Evolutionary conservation across 169 alveolate genomes (phyloP), one percentile per base, ranked within the genome.

Genomic region (Eimeria tenella): DNA sequence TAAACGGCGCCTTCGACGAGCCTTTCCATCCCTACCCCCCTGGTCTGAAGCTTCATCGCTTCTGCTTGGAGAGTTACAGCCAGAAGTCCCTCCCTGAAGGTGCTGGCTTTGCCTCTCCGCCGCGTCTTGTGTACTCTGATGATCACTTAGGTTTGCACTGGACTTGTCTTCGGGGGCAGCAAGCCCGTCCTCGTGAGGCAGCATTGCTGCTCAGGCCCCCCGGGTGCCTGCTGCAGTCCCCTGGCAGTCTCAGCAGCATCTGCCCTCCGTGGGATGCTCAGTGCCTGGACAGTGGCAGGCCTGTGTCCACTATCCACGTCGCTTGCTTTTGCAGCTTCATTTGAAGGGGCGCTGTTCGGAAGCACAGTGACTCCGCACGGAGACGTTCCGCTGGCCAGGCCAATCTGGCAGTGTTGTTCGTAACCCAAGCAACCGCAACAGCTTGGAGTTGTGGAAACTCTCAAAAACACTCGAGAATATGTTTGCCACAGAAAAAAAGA

Each of bases 171-270:
- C 75, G 62, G 92, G 92, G 55, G 79, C 92, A 84, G 63, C 79
- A 15, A 62, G 77, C 79, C 81, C 92, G 52, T 50, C 81, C 68
- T 62, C 92, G 81, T 60, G 92, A 84, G 92, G 31, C 92, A 62
- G 92, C 92, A 84, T 84, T 84, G 92, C 68, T 84, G 79, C 92
- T 73, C 81, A 42, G 92, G 81, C 81, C 92, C 81, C 77, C 81
- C 92, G 58, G 92, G 92, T 60, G 81, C 92, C 92, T 42, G 92
- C 77, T 42, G 92, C 92, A 53, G 63, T 31, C 60, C 65, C 75
- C 62, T 10, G n/a, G 42, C 79, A 62, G 75, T 31, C 9, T 31
- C 92, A 60, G 81, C 92, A 84, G 92, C 92, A 84, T 84, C 92
- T 84, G 92, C 81, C 65, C 11, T 21, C 55, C 42, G 49, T 56